Evolutionary conservation across 305 asterid genomes (phyloP).

Genomic region (Rubia tinctorum): DNA sequence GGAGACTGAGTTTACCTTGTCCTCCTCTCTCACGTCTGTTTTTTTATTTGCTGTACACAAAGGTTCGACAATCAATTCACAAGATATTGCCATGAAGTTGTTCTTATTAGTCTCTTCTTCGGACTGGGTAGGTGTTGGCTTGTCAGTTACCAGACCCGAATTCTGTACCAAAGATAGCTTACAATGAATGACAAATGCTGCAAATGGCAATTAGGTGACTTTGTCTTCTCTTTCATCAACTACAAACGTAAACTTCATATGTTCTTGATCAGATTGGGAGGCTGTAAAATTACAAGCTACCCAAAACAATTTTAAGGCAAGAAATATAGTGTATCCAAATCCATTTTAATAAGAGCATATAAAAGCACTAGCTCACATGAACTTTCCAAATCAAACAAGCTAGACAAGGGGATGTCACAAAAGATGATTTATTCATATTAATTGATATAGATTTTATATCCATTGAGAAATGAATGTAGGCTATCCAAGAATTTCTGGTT

Average conservation of each 20-base stretch:
- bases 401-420: background rate
- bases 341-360: background rate
- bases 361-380: background rate
- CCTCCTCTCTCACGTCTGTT: background rate
- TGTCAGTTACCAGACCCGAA: constrained; percentile 2
- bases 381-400: background rate
- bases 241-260: background rate
- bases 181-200: background rate
- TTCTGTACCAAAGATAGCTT: background rate
- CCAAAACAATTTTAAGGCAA: background rate
- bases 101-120: constrained; percentile 1
- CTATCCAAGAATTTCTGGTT: background rate
- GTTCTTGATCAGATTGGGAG: background rate
- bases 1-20: constrained; percentile 8
- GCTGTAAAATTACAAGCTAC: background rate
- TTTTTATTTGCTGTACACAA: background rate
- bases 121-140: background rate
- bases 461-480: background rate
- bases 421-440: background rate
- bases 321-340: background rate
- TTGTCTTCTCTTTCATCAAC: background rate
- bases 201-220: background rate
- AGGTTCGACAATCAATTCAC: constrained; percentile 1
- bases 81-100: background rate
- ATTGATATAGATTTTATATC: background rate